These are phyloP conservation scores for Pseudogymnoascus pannorum DNA, from an alignment of 2,329 filamentous ascomycete species.

Conservation along the genomic window DNA sequence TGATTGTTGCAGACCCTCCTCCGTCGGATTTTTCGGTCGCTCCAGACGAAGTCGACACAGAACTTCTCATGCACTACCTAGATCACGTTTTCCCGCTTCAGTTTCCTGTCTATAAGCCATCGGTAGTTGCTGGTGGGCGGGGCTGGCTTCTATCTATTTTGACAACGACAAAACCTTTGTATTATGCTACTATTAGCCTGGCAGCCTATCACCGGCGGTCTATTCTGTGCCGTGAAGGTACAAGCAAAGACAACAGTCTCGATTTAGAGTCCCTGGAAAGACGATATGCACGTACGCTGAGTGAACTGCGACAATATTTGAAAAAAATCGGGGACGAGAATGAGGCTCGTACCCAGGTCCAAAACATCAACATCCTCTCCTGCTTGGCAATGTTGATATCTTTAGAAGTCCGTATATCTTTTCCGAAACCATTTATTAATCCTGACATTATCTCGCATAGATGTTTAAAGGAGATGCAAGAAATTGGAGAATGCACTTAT, in stretches of 20 bases:
- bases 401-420: slow-evolving; percentile 14
- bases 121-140: slow-evolving; percentile 45
- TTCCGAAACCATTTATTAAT: neutral
- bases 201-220: slow-evolving; percentile 49
- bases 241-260: slow-evolving; percentile 12
- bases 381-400: slow-evolving; percentile 14
- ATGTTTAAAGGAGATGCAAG: slow-evolving; percentile 34
- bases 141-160: slow-evolving; percentile 54
- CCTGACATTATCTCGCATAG: slow-evolving; percentile 10
- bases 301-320: slow-evolving; percentile 25
- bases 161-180: slow-evolving; percentile 47
- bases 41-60: slow-evolving; percentile 11
- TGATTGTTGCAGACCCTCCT: neutral
- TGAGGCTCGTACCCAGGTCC: slow-evolving; percentile 43
- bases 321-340: slow-evolving; percentile 30
- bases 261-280: neutral
- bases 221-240: slow-evolving; percentile 30
- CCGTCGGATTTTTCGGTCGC: neutral
- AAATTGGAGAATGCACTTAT: slow-evolving; percentile 44
- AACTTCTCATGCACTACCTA: slow-evolving; percentile 49
- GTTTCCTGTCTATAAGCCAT: slow-evolving; percentile 54
- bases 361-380: slow-evolving; percentile 41
- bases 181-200: slow-evolving; percentile 47
- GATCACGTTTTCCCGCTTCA: slow-evolving; percentile 56
- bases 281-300: slow-evolving; percentile 33